Base-by-base conservation (phyloP, 2,329 filamentous ascomycete genomes). In the Monascus ruber region DNA sequence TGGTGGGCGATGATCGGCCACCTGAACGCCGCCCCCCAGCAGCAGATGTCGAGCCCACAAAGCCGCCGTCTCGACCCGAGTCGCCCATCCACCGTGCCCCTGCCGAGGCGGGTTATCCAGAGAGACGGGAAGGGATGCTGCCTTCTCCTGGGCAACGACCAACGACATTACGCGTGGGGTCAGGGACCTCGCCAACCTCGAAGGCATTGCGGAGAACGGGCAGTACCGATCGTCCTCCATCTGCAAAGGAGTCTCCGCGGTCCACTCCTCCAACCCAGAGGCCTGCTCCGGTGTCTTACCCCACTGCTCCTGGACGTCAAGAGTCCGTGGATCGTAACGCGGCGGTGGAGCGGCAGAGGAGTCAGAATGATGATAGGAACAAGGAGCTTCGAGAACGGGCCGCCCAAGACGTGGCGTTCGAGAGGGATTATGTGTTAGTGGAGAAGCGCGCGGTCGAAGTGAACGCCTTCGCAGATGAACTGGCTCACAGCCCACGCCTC, bases 401-500 rank as follows among this genome's bases (percentile, higher is more conserved):
- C 3, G 86, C 85, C 2, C 85, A 94, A 52, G 89, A 96, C 47
- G 79, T 93, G 36, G 84, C 84, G 1, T 83, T 94, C 51, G 88
- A 94, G 57, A 79, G 89, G 47, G 91, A 96, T 48, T 98, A 96
- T 53, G 89, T 98, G 17, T 73, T 96, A 25, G 85, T 98, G 8
- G 91, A 98, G 66, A 94, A 95, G 68, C 80, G 83, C 47, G 83
- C 87, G 17, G 88, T 98, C 7, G 89, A 96, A 60, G 89, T 98
- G 37, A 96, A 98, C 59, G 91, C 91, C 2, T 83, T 98, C 53
- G 91, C 91, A 24, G 91, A 98, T 61, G 89, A 96, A 63, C 70
- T 98, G 56, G 88, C 86, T 34, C 83, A 87, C 38, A 89, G 84
- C 53, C 83, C 84, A 35, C 79, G 79, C 36, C 64, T 79, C 24